phyloP scores from a whole-genome alignment of 345 rosid genomes.

The Physaria fendleri region DNA sequence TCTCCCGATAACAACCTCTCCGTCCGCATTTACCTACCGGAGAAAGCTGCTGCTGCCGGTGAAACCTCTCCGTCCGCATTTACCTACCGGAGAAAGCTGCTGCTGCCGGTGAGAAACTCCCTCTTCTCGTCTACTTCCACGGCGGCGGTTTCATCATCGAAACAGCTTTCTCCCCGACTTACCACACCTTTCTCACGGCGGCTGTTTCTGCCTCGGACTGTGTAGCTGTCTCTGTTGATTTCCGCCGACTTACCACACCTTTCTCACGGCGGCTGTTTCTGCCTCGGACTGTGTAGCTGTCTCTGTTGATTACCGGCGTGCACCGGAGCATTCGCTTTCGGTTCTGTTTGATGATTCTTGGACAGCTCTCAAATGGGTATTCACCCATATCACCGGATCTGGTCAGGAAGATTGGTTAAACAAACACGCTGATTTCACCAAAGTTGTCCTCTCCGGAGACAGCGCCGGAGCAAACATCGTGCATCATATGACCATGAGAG shows the following conservation, averaged over 20 bases:
- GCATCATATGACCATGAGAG: conserved; percentile 42
- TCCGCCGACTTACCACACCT: conserved; percentile 35
- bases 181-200: conserved; percentile 26
- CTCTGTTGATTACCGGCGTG: conserved; percentile 50
- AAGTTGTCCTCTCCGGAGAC: conserved; percentile 50
- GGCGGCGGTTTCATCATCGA: conserved; percentile 45
- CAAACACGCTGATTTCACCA: conserved; percentile 38
- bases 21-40: conserved; percentile 37
- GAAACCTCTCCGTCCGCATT: conserved; percentile 31
- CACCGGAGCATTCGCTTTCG: conserved; percentile 61
- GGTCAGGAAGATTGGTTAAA: conserved; percentile 54
- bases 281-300: conserved; percentile 36
- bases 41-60: background rate
- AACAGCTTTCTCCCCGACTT: conserved; percentile 31
- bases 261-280: conserved; percentile 29
- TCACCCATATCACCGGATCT: conserved; percentile 33
- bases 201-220: conserved; percentile 30
- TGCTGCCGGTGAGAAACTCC: conserved; percentile 12
- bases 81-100: conserved; percentile 26
- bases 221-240: conserved; percentile 38
- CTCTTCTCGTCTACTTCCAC: conserved; percentile 32
- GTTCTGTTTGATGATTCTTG: conserved; percentile 47
- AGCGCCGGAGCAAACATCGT: conserved; percentile 65
- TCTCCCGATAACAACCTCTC: conserved; percentile 27
- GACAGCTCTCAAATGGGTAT: conserved; percentile 53